A percentile compares a stretch with the other conserved stretches of the same genome.
Evolutionary conservation across 1,284 basidiomycete species (phyloP).

Genomic region (Phaffia rhodozyma): DNA sequence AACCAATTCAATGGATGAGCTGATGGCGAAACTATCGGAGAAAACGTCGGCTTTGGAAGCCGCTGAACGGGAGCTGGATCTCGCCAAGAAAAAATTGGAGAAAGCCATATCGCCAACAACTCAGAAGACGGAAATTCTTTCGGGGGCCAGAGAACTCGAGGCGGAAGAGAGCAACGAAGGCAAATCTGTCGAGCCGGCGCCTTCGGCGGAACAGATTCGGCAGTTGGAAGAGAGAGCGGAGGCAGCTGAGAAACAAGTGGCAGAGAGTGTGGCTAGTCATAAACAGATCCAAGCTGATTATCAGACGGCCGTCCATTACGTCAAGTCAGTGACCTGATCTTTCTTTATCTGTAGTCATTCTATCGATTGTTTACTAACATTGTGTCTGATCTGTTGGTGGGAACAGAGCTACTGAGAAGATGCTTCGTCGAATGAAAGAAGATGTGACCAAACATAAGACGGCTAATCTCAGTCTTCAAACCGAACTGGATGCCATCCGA

Average conservation of each 20-base stretch:
- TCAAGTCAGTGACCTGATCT: slow-evolving; percentile 44
- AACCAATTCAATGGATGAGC: slow-evolving; percentile 40
- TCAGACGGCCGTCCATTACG: slow-evolving; percentile 79
- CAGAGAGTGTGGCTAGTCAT: slow-evolving; percentile 27
- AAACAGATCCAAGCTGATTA: slow-evolving; percentile 86
- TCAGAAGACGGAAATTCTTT: slow-evolving; percentile 32
- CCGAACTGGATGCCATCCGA: slow-evolving; percentile 59
- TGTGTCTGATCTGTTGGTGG: slow-evolving; percentile 25
- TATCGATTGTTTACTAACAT: slow-evolving; percentile 12
- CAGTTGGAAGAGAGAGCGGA: slow-evolving; percentile 39
- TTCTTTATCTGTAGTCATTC: slow-evolving; percentile 22
- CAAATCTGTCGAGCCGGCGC: slow-evolving; percentile 24
- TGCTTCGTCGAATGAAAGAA: slow-evolving; percentile 94
- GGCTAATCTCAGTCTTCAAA: slow-evolving; percentile 61
- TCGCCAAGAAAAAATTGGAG: slow-evolving; percentile 17
- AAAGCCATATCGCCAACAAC: slow-evolving; percentile 19
- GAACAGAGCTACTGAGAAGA: slow-evolving; percentile 88
- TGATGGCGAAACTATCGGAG: slow-evolving; percentile 64
- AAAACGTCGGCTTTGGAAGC: slow-evolving; percentile 58
- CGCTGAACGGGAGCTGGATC: slow-evolving; percentile 54
- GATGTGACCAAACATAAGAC: slow-evolving; percentile 82
- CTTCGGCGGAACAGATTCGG: slow-evolving; percentile 30
- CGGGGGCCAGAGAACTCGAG: neutral
- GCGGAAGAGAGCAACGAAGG: neutral
- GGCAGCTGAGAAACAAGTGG: slow-evolving; percentile 28